Base-by-base conservation (phyloP, 345 rosid species). In the Gossypium arboreum region DNA sequence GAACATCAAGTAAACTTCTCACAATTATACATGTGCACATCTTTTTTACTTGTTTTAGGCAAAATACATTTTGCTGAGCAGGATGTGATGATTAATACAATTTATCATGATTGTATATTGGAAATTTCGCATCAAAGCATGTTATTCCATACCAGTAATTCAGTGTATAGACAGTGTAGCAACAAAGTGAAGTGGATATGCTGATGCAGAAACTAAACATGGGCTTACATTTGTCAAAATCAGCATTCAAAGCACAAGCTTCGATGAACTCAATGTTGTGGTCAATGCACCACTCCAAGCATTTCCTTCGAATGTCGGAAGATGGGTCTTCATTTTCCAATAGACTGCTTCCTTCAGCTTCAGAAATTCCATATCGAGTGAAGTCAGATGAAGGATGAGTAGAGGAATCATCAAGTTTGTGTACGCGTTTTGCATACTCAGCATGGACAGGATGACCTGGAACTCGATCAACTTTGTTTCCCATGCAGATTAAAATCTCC, bases 211-310 rank as follows among this genome's bases (percentile, higher is more conserved):
- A 20, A 17, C 2, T 22, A 77, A 22, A 69, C 20, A 47, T 24
- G 75, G 68, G 77, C 62, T 83, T 84, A 89, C 98, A 94, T 78
- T 83, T 92, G 87, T 92, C 98, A 79, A 92, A 86, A 61, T 87
- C 93, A 70, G 82, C 79, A 84, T 83, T 89, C 73, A 97, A 90
- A 63, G 91, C 96, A 81, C 97, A 92, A 73, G 97, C 91, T 85
- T 94, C 98, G 62, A 94, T 78, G 74, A 89, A 94, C 83, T 94
- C 98, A 73, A 94, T 86, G 74, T 83, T 85, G 76, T 83, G 86
- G 78, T 82, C 88, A 12, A 27, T 55, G 81, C 97, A 94, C 98
- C 98, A 92, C 59, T 87, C 90, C 67, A 88, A 78, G 82, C 97
- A 94, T n/a, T 84, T 84, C 74, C 75, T 89, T 72, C 79, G 78